Evolutionary conservation across 768 basidiomycete genomes (phyloP), one percentile per base, ranked within the genome.

Genomic region (Pleurotus eryngii): DNA sequence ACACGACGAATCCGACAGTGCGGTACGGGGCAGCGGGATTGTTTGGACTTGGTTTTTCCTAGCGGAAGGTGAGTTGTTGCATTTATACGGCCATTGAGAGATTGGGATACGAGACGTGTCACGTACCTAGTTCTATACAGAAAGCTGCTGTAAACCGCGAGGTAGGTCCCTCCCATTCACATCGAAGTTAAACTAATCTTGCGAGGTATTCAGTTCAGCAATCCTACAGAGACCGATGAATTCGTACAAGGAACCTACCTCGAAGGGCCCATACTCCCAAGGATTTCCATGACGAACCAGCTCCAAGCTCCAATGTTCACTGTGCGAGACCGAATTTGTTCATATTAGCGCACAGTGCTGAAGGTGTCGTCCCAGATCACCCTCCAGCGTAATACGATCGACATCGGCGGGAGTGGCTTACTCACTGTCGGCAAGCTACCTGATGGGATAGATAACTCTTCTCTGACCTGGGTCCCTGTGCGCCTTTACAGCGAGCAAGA

Each of bases 1-100:
- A 77, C 55, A 90, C 87, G 1, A 79, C 82, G 49, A 85, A 84
- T 40, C 71, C 73, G n/a, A 76, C 86, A 15, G 68, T 82, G 7
- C 68, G 79, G 59, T 82, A 77, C 35, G 77, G 76, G 3, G 76
- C 83, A 3, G 76, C 81, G 8, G 87, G 86, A 2, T 87, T 89
- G 42, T 74, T 89, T 57, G 88, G 88, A 0, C 70, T 89, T 11
- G 84, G 87, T 0, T 89, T 89, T 89, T 63, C 86, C 88, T 37
- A 70, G 75, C 30, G 84, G 81, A 59, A 87, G 85, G 86, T 85
- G 51, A 45, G 73, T 60, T 8, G 11, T 17, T 26, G 12, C 2
- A 3, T 40, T n/a, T 37, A 20, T 12, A 17, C 24, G 18, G 5
- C 20, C 27, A 42, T 5, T 45, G 46, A 43, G 27, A 27, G 1